A percentile compares a stretch with the other conserved stretches of the same genome.
These are phyloP conservation scores for Metschnikowia koreensis DNA, from an alignment of 805 yeast species.

Conservation along the genomic window DNA sequence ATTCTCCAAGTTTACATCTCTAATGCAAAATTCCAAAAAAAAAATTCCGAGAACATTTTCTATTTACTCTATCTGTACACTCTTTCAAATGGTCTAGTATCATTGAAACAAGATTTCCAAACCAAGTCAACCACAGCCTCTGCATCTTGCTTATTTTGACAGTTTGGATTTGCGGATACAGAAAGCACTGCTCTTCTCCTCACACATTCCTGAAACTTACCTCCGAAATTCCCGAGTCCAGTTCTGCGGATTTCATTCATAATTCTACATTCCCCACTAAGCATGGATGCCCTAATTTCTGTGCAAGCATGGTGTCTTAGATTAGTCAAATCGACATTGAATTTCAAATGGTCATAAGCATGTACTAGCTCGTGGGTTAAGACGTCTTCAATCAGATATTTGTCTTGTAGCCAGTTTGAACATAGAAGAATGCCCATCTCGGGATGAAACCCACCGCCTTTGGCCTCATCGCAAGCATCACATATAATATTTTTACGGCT, in stretches of 20 bases:
- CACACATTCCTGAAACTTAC: constrained; percentile 90
- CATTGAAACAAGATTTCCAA: constrained; percentile 90
- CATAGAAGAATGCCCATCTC: constrained; percentile 83
- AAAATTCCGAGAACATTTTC: not conserved
- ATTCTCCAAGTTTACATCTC: too few species aligned
- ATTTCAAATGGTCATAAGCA: constrained; percentile 86
- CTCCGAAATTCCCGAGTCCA: constrained; percentile 52
- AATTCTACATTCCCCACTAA: constrained; percentile 93
- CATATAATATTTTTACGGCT: constrained; percentile 61
- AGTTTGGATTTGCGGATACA: constrained; percentile 82
- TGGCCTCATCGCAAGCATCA: constrained; percentile 76
- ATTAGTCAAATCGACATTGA: constrained; percentile 81
- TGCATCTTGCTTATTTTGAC: constrained; percentile 72
- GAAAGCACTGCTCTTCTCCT: constrained; percentile 83
- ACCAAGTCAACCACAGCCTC: constrained; percentile 78
- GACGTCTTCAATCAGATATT: constrained; percentile 86
- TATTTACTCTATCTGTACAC: constrained; percentile 58
- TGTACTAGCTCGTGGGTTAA: constrained; percentile 91
- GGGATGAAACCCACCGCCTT: constrained; percentile 92
- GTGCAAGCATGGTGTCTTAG: constrained; percentile 95
- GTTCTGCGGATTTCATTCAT: constrained; percentile 73
- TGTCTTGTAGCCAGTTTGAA: constrained; percentile 71
- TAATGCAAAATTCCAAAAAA: too few species aligned
- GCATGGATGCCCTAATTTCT: constrained; percentile 87
- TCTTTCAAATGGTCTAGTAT: constrained; percentile 93